Percentiles rank a stretch among this genome's conserved stretches.
These are phyloP conservation scores for Wickerhamiella brachini DNA, from an alignment of 805 yeast species.

Conservation along the genomic window DNA sequence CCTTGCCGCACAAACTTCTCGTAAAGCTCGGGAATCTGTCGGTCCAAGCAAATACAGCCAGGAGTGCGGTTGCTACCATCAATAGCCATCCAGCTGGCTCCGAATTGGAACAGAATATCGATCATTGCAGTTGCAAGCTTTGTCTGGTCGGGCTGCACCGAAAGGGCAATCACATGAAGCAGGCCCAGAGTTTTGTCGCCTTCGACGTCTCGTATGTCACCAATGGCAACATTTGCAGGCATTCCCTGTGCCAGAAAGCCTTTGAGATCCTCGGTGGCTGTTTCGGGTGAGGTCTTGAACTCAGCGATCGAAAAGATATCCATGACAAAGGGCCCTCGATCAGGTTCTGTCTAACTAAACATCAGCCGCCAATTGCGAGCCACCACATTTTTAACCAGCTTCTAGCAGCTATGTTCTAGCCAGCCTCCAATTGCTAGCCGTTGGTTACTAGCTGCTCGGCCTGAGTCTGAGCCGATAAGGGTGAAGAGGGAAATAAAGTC, in stretches of 20 bases:
- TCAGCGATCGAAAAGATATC: constrained; percentile 16
- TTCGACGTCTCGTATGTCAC: constrained; percentile 12
- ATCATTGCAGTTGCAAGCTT: constrained; percentile 33
- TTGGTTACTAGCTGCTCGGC: no score
- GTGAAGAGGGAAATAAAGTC: no score
- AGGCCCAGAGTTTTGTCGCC: constrained; percentile 14
- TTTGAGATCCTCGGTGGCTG: constrained; percentile 14
- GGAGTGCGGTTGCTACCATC: constrained; percentile 67
- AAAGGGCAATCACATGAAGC: constrained; percentile 12
- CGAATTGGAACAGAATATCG: constrained; percentile 56
- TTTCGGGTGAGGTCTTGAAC: constrained; percentile 11
- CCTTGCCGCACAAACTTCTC: constrained; percentile 62
- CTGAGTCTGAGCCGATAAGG: no score
- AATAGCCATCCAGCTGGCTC: constrained; percentile 83
- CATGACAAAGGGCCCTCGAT: constrained; percentile 7
- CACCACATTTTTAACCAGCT: no score
- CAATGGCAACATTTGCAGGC: constrained; percentile 18
- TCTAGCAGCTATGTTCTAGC: no score
- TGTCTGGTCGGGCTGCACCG: constrained; percentile 7
- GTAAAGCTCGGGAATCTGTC: constrained; percentile 31
- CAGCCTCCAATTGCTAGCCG: no score
- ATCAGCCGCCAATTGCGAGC: no score
- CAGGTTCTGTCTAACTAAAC: no score
- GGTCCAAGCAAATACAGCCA: constrained; percentile 59
- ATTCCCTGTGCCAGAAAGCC: constrained; percentile 16